Base-by-base conservation (phyloP, 192 early-diverging fungal genomes). In the Coemansia sp. region DNA sequence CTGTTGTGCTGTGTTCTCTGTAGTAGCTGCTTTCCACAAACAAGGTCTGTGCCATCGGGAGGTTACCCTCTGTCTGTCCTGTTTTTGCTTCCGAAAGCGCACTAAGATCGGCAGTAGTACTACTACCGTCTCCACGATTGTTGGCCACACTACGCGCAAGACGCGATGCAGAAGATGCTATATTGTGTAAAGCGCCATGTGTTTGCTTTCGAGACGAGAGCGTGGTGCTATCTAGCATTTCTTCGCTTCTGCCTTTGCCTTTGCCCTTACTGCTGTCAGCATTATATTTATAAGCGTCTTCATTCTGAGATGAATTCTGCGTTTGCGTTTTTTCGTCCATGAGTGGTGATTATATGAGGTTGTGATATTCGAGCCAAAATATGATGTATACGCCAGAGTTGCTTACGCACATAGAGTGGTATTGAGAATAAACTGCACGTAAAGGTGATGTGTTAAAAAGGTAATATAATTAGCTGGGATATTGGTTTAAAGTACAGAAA, bases 1-100 rank as follows among this genome's bases (percentile, higher is more conserved):
- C 55, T 5, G 55, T 42, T 54, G 63, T n/a, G 75, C 95, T 43
- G 48, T 81, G 85, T 41, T n/a, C 60, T 1, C 32, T 51, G 0
- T 20, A 20, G 5, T 55, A 45, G 44, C 54, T 61, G 51, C 65
- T 58, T 22, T 76, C 75, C 1, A 72, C 66, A 58, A 63, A 43
- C 74, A 68, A 68, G 20, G 70, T 58, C 5, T 63, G 79, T 5
- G 74, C 53, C 37, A 60, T 56, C 2, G 69, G 63, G 12, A 49
- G 32, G 22, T 61, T 61, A 1, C 54, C 14, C 4, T 69, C 74
- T 12, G 19, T 65, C 44, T 58, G 61, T 5, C 65, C 70, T 22
- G 71, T 8, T 49, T 82, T 76, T 48, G 64, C 65, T 32, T 68
- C 79, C 5, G 70, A 25, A 13, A 82, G 71, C 61, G 39, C 13